phyloP scores from a whole-genome alignment of 495 filamentous ascomycete genomes.

The Podospora appendiculata region DNA sequence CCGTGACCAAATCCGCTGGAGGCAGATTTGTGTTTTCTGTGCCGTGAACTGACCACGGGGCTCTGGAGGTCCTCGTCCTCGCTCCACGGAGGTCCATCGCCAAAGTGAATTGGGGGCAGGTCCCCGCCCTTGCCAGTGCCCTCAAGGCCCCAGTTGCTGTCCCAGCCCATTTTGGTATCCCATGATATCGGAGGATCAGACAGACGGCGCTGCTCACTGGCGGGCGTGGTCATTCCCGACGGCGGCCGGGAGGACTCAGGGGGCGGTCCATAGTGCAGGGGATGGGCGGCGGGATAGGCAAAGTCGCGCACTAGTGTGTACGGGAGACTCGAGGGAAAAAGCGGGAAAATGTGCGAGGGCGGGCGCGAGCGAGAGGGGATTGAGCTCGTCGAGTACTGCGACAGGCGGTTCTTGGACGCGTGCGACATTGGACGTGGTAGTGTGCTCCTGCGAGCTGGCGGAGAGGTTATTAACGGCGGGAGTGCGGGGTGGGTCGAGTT shows the following conservation, averaged over 20 bases:
- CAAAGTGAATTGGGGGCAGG: constrained; percentile 77
- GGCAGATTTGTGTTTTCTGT: constrained; percentile 78
- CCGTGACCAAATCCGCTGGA: constrained; percentile 36
- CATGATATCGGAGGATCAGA: constrained; percentile 70
- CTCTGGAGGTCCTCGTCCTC: constrained; percentile 95
- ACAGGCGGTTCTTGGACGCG: constrained; percentile 61
- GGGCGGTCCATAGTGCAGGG: constrained; percentile 88
- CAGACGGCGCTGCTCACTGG: constrained; percentile 69
- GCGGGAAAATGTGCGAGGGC: constrained; percentile 65
- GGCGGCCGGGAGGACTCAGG: constrained; percentile 57
- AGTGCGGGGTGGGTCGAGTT: constrained; percentile 49
- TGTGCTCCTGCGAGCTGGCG: constrained; percentile 46
- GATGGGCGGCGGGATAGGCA: constrained; percentile 76
- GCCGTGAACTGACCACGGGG: constrained; percentile 69
- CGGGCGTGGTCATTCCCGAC: constrained; percentile 77
- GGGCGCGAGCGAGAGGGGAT: constrained; percentile 69
- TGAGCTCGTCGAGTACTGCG: constrained; percentile 61
- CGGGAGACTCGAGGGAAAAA: constrained; percentile 81
- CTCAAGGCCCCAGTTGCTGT: constrained; percentile 31
- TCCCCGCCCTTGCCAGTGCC: constrained; percentile 47
- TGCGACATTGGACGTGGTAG: constrained; percentile 61
- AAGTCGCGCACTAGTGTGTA: constrained; percentile 94
- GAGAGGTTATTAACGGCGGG: constrained; percentile 56
- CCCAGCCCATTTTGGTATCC: constrained; percentile 50
- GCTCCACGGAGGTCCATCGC: constrained; percentile 90